Evolutionary conservation across 2,329 filamentous ascomycete species (phyloP), one percentile per base, ranked within the genome.

Genomic region (Capronia americana): DNA sequence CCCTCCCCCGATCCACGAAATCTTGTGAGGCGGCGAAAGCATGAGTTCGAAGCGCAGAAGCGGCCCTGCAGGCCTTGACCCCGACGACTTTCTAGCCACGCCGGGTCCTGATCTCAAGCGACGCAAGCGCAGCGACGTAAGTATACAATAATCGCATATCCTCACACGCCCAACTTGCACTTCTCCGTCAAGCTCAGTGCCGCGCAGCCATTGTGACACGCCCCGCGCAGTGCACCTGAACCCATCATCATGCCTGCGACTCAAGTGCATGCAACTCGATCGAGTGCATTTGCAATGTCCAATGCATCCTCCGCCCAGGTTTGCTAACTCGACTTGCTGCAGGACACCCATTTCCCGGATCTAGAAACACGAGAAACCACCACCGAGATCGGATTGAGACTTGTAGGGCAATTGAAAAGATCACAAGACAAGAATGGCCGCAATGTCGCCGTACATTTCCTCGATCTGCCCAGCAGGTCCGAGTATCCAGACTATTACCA

Each of bases 341-440:
- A 73, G 71, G 71, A 72, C 57, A 72, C 70, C 62, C 65, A 72
- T 57, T 73, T 68, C 60, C 71, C 71, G 17, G 73, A 74, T 41
- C 61, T 65, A 50, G 90, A 93, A 78, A 88, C 86, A 17, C 78
- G 80, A 61, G 88, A 91, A 75, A 88, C 88, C 17, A 93, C 91
- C 2, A 89, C 88, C 14, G 85, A 88, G 63, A 86, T 88, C 73
- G 92, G 92, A 44, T 80, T 92, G 73, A 86, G 85, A 71, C 91
- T 96, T 74, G 81, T 96, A 53, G 88, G 92, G 61, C 88, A 89
- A 75, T 86, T 96, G 74, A 89, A 89, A 73, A 85, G 87, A 70
- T 92, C 91, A 24, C 87, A 88, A 69, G 92, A 96, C 78, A 96
- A 96, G 81, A 91, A 88, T 80, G 91, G 91, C 68, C 91, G 91